Percentiles rank a stretch among this genome's conserved stretches.
Evolutionary conservation across 2,329 filamentous ascomycete genomes (phyloP).

Genomic region (Chalara sp.): DNA sequence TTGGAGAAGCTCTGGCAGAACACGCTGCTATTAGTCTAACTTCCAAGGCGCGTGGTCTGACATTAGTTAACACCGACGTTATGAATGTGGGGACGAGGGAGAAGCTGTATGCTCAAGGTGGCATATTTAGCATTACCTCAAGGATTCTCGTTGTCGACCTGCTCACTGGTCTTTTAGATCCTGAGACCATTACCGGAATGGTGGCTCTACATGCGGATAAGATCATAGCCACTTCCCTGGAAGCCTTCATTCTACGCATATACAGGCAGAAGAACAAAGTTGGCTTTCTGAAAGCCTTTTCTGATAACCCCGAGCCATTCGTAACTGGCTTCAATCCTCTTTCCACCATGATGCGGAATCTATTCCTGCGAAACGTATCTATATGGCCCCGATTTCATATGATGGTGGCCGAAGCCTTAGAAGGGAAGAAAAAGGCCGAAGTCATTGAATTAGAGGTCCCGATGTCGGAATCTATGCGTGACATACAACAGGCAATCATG

Average conservation of each 20-base stretch:
- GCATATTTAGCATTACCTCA: constrained; percentile 93
- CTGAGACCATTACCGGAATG: constrained; percentile 80
- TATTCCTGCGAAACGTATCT: constrained; percentile 83
- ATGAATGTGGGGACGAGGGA: constrained; percentile 82
- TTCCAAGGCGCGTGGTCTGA: constrained; percentile 75
- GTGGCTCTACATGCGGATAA: constrained; percentile 85
- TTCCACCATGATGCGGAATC: constrained; percentile 82
- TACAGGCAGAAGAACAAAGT: constrained; percentile 91
- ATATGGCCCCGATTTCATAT: constrained; percentile 93
- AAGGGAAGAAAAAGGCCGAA: constrained; percentile 88
- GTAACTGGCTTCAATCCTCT: constrained; percentile 82
- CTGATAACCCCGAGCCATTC: constrained; percentile 88
- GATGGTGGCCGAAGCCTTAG: constrained; percentile 79
- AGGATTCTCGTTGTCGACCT: constrained; percentile 92
- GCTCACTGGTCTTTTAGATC: constrained; percentile 72
- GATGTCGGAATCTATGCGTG: constrained; percentile 90
- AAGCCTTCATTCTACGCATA: constrained; percentile 91
- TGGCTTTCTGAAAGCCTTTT: constrained; percentile 94
- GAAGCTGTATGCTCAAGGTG: constrained; percentile 84
- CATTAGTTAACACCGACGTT: constrained; percentile 88
- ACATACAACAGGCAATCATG: constrained; percentile 89
- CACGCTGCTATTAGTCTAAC: constrained; percentile 86
- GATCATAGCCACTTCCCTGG: constrained; percentile 76
- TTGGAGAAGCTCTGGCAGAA: constrained; percentile 91
- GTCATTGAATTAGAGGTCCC: constrained; percentile 94